Evolutionary conservation across 495 filamentous ascomycete genomes (phyloP).

Genomic region (Hyaloscypha variabilis): DNA sequence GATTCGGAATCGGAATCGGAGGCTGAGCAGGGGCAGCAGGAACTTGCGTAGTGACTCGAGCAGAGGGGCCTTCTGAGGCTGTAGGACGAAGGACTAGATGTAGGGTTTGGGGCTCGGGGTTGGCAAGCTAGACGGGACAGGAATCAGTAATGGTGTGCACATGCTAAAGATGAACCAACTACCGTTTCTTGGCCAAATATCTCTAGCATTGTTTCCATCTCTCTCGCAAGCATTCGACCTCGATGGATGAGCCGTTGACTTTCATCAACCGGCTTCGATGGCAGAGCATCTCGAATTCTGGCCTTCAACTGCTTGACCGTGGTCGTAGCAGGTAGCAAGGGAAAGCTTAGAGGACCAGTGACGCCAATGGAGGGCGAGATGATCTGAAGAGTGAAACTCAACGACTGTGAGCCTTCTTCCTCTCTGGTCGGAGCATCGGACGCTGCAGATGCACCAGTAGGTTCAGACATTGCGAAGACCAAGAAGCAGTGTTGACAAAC

Average conservation of each 20-base stretch:
- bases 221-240: conserved; percentile 58
- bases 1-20: conserved; percentile 16
- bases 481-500: background rate
- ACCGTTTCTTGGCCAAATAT: conserved; percentile 61
- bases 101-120: conserved; percentile 50
- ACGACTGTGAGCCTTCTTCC: conserved; percentile 22
- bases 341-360: conserved; percentile 54
- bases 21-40: conserved; percentile 16
- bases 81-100: conserved; percentile 65
- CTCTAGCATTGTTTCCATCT: conserved; percentile 56
- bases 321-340: conserved; percentile 51
- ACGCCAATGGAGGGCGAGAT: conserved; percentile 65
- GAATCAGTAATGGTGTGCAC: background rate
- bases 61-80: conserved; percentile 17
- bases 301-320: conserved; percentile 64
- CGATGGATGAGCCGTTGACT: conserved; percentile 68
- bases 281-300: conserved; percentile 57
- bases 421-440: conserved; percentile 22
- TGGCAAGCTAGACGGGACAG: conserved; percentile 42
- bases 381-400: conserved; percentile 59
- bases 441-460: conserved; percentile 1
- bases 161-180: conserved; percentile 31
- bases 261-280: conserved; percentile 52
- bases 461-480: conserved; percentile 22
- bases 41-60: conserved; percentile 8